phyloP scores from a whole-genome alignment of 1,284 basidiomycete genomes.

The Fomitopsis pinicola region DNA sequence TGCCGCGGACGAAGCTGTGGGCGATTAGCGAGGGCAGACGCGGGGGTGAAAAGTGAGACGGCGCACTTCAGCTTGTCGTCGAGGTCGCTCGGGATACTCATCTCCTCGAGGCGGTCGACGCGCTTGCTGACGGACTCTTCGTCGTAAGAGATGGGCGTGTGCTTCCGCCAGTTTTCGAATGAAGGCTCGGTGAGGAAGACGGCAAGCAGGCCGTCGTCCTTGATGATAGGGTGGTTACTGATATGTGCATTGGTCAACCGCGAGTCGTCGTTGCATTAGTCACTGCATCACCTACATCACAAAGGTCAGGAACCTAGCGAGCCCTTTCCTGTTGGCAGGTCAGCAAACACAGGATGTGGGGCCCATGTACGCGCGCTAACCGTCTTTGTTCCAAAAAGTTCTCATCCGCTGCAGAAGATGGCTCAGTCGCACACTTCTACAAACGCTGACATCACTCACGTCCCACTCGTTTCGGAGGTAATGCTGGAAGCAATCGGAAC shows the following conservation, averaged over 20 bases:
- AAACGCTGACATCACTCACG: slow-evolving; percentile 52
- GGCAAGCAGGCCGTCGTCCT: slow-evolving; percentile 78
- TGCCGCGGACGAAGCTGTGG: slow-evolving; percentile 62
- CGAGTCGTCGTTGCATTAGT: slow-evolving; percentile 20
- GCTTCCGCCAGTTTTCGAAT: slow-evolving; percentile 85
- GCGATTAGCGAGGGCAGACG: slow-evolving; percentile 2
- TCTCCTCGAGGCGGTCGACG: slow-evolving; percentile 82
- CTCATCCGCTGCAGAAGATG: slow-evolving; percentile 61
- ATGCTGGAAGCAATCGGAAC: slow-evolving; percentile 83
- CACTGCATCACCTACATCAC: slow-evolving; percentile 46
- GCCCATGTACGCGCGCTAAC: slow-evolving; percentile 27
- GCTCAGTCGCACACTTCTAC: slow-evolving; percentile 1
- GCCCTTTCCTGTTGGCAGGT: slow-evolving; percentile 57
- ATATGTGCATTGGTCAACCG: not conserved
- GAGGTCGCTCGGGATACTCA: slow-evolving; percentile 87
- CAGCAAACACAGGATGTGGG: not conserved
- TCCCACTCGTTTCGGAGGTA: slow-evolving; percentile 89
- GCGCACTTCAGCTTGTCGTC: slow-evolving; percentile 81
- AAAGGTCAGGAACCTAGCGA: slow-evolving; percentile 79
- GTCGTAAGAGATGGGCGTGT: slow-evolving; percentile 66
- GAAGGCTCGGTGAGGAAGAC: slow-evolving; percentile 80
- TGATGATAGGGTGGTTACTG: slow-evolving; percentile 88
- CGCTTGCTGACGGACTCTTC: slow-evolving; percentile 84
- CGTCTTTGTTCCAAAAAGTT: slow-evolving; percentile 86
- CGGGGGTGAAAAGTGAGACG: not conserved